Base-by-base conservation (phyloP, 176 grass and related monocot species). In the Eragrostis nindensis region DNA sequence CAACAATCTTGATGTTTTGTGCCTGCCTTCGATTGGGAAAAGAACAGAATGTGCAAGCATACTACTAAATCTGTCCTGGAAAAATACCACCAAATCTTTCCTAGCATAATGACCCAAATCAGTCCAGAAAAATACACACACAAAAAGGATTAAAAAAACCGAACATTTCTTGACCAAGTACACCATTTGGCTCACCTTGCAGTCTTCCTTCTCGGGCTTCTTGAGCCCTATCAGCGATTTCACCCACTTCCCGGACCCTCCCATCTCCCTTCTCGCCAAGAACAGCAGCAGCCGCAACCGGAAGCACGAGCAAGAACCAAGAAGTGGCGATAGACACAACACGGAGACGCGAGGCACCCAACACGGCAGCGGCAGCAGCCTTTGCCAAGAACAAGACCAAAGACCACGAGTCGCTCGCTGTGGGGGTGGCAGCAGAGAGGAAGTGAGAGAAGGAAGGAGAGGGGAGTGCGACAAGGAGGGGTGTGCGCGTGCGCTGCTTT, bases 171-270 rank as follows among this genome's bases (percentile, higher is more conserved):
- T 8, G 77, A 80, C 1, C 40, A 38, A 67, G 70, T 77, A 77
- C 56, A 67, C 1, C 8, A 2, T 12, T 63, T 30, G 49, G 45
- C 67, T 89, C 89, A 98, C 95, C 81, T 89, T 86, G 78, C 87
- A 74, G 6, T 86, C 90, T 7, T 93, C 89, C 54, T 84, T 85
- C 48, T 91, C 92, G 12, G 84, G 92, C 80, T 90, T 93, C 87
- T 95, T 95, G 84, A 99, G 92, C 54, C 92, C 86, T 40, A 99
- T 86, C 48, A 99, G 87, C 39, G 87, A 88, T 65, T 89, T 96
- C 18, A 99, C 84, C 96, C 96, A 99, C 71, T 96, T 96, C 76
- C 90, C 89, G 54, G 96, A 99, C 9, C 82, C 93, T 82, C 90
- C 83, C 88, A 86, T 86, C 66, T 67, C 39, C 19, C 13, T 40